Percentiles rank a stretch among this genome's conserved stretches.
Conservation (phyloP, 2,329 filamentous ascomycete genomes). For the Trichoderma atroviride region DNA sequence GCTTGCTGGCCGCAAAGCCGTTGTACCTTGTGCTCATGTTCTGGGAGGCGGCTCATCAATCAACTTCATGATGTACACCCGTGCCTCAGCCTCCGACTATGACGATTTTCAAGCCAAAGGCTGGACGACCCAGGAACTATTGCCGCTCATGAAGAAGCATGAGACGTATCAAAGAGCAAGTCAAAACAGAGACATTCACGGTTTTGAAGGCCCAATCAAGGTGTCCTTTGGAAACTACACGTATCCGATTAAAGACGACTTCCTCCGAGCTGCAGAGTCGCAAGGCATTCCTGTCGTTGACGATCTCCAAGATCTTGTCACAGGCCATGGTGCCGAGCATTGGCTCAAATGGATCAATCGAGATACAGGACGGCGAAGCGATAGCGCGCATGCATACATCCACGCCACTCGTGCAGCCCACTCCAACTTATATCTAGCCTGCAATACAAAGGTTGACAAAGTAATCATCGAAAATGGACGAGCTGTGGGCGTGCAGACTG, state of each 20-base stretch:
- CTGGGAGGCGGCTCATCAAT: slow-evolving; percentile 34
- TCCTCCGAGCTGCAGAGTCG: slow-evolving; percentile 50
- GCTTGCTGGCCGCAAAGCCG: slow-evolving; percentile 27
- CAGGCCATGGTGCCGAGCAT: slow-evolving; percentile 38
- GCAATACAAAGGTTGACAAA: slow-evolving; percentile 44
- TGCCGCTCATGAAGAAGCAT: slow-evolving; percentile 32
- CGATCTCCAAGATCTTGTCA: slow-evolving; percentile 54
- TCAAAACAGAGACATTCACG: slow-evolving; percentile 41
- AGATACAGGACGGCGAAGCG: slow-evolving; percentile 28
- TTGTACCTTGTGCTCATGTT: slow-evolving; percentile 30
- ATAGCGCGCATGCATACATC: slow-evolving; percentile 37
- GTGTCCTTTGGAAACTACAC: slow-evolving; percentile 52
- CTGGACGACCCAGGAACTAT: slow-evolving; percentile 30
- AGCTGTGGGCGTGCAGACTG: slow-evolving; percentile 59
- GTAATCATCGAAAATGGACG: slow-evolving; percentile 57
- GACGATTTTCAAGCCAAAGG: slow-evolving; percentile 31
- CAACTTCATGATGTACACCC: slow-evolving; percentile 33
- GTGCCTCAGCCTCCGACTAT: slow-evolving; percentile 31
- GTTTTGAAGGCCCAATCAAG: slow-evolving; percentile 53
- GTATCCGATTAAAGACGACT: slow-evolving; percentile 47
- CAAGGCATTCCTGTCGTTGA: slow-evolving; percentile 52
- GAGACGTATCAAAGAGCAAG: slow-evolving; percentile 35
- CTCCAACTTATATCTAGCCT: slow-evolving; percentile 39
- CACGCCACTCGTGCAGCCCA: slow-evolving; percentile 38
- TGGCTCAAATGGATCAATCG: slow-evolving; percentile 49